A percentile compares a stretch with the other conserved stretches of the same genome.
Evolutionary conservation across 306 rosid genomes (phyloP).

Genomic region (Myrica gale): DNA sequence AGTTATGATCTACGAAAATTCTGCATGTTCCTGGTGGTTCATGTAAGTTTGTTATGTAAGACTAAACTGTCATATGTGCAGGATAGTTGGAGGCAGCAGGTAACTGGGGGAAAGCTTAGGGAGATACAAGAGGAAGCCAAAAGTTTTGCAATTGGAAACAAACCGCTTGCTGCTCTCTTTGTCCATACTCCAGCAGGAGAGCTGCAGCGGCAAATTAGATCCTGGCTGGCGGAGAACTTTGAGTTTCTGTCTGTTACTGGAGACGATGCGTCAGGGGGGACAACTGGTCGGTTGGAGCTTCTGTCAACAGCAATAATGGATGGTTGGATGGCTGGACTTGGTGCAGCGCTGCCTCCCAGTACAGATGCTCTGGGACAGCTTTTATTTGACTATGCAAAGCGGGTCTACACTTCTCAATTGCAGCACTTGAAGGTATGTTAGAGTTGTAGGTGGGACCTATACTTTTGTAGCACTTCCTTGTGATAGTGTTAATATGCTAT

Average conservation of each 20-base stretch:
- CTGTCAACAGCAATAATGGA: conserved; percentile 99
- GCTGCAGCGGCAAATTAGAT: conserved; percentile 95
- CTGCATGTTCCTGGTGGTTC: conserved; percentile 18
- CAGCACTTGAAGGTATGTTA: conserved; percentile 86
- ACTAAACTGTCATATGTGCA: conserved; percentile 35
- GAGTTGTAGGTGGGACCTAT: conserved; percentile 9
- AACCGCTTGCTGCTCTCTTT: conserved; percentile 91
- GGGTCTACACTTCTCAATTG: conserved; percentile 86
- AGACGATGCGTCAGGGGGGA: conserved; percentile 70
- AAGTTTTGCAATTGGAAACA: conserved; percentile 82
- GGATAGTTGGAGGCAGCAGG: conserved; percentile 91
- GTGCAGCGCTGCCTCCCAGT: conserved; percentile 89
- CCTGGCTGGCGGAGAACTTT: conserved; percentile 90
- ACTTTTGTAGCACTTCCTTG: not conserved
- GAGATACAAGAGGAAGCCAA: conserved; percentile 95
- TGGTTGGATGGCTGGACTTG: conserved; percentile 99
- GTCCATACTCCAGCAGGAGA: conserved; percentile 99
- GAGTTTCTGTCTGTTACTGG: conserved; percentile 77
- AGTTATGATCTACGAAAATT: not conserved
- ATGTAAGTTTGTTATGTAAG: conserved; percentile 19
- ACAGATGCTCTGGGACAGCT: conserved; percentile 98
- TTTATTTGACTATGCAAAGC: conserved; percentile 80
- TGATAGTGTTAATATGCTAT: not conserved
- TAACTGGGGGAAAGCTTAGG: conserved; percentile 94
- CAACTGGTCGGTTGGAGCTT: conserved; percentile 97